Base-by-base conservation (phyloP, 2,329 filamentous ascomycete species). In the Aspergillus pseudoterreus region DNA sequence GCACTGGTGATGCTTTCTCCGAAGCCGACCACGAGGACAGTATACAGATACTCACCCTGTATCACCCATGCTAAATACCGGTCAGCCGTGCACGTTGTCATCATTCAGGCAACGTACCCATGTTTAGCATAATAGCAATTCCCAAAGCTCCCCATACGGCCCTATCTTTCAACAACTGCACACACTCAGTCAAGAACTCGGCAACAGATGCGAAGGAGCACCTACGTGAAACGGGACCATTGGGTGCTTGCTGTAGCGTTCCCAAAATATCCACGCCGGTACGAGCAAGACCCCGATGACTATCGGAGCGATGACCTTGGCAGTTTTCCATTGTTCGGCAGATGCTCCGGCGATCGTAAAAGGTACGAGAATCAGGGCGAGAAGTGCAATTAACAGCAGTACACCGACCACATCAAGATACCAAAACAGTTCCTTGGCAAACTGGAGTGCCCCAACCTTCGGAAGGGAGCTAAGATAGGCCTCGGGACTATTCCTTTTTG, bases 1-100 rank as follows among this genome's bases (percentile, higher is more conserved):
- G 84, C 83, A 8, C 72, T 73, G 45, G 71, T 73, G 56, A 81
- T 65, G 46, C 75, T 78, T 55, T 85, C 82, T 64, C 84, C 75
- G 59, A 86, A 87, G 33, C 77, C 78, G 15, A 87, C 80, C 10
- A 79, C 64, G 1, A 87, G 76, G 1, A 86, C 78, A 0, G 83
- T 84, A 69, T 79, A 86, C 2, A 87, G 75, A 64, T 80, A 86
- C 61, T 85, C 80, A 19, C 79, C 81, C 65, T 87, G 84, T 67
- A 85, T 75, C 54, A 78, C 79, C 82, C 82, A 86, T 0, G 69
- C 65, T 69, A 41, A n/a, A 22, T 22, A 15, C 2, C 11, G 19
- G 50, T 60, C 47, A 63, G 45, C n/a, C 36, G 5, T 9, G 4
- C 9, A 17, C 3, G 22, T 10, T 3, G 2, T 27, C 11, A 68